Percentiles rank a stretch among this genome's conserved stretches.
Conservation (phyloP, 2,329 filamentous ascomycete genomes). For the Arthrobotrys conoides region DNA sequence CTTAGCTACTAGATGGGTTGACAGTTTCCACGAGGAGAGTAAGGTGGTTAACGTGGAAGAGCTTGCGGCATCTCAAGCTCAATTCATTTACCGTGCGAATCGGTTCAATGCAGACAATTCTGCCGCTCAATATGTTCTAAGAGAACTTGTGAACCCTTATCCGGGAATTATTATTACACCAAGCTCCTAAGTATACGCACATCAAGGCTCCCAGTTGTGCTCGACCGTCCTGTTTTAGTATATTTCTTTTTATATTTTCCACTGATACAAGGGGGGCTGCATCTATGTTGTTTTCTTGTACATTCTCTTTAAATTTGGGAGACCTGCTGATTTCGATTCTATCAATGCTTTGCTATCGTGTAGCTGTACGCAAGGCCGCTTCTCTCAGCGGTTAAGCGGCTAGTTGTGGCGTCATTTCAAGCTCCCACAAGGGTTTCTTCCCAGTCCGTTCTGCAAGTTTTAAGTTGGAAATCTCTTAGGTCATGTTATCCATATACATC, state of each 20-base stretch:
- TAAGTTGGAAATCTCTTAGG: no score
- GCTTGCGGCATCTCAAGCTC: background rate
- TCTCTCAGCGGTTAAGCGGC: no score
- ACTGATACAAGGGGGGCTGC: no score
- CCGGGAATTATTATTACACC: background rate
- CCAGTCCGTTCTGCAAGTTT: no score
- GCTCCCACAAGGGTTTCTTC: no score
- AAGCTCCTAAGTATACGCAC: background rate
- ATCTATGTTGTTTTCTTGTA: background rate
- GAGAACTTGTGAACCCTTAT: conserved; percentile 25
- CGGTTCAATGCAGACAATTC: conserved; percentile 1
- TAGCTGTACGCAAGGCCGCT: no score
- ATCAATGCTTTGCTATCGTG: no score
- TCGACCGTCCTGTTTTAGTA: background rate
- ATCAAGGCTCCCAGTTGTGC: background rate
- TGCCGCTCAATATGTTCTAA: conserved; percentile 25
- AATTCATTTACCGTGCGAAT: background rate
- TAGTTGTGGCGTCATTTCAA: no score
- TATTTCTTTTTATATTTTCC: background rate
- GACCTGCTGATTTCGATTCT: no score
- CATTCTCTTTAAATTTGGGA: background rate
- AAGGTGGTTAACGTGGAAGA: background rate
- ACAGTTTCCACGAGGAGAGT: conserved; percentile 18
- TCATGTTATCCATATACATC: no score
- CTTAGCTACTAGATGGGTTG: conserved; percentile 14